phyloP scores from a whole-genome alignment of 176 grass and related monocot genomes.

The Avena insularis region DNA sequence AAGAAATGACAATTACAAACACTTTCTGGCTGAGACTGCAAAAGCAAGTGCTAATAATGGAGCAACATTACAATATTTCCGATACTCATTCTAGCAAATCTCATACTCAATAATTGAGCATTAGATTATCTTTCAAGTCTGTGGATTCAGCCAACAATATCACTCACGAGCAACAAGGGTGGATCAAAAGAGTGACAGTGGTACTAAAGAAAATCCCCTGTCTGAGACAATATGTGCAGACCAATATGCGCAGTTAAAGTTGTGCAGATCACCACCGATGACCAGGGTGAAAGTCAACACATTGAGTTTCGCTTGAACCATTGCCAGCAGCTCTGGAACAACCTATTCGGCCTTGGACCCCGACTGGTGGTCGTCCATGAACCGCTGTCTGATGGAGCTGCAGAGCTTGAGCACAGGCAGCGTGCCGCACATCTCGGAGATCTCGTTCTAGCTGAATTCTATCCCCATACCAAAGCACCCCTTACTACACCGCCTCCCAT shows the following conservation, averaged over 20 bases:
- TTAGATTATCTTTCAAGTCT: conserved; percentile 28
- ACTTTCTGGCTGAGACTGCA: conserved; percentile 26
- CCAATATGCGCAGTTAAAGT: conserved; percentile 17
- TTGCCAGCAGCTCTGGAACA: too few species aligned
- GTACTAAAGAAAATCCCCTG: conserved; percentile 22
- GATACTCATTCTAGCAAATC: conserved; percentile 21
- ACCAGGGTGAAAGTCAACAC: too few species aligned
- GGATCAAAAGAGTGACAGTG: conserved; percentile 30
- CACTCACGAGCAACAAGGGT: conserved; percentile 17
- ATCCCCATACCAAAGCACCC: too few species aligned
- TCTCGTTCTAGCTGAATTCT: too few species aligned
- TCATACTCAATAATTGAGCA: conserved; percentile 30
- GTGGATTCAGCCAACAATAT: conserved; percentile 34
- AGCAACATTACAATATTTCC: conserved; percentile 10
- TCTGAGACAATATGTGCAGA: conserved; percentile 31
- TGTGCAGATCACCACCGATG: not conserved
- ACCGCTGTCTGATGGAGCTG: too few species aligned
- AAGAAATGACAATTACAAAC: conserved; percentile 39
- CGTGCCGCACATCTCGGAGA: too few species aligned
- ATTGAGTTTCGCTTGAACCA: too few species aligned
- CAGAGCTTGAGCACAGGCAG: too few species aligned
- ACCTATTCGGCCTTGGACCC: too few species aligned
- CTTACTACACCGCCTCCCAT: too few species aligned
- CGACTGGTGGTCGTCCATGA: too few species aligned
- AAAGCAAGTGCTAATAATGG: conserved; percentile 36